Base-by-base conservation (phyloP, 345 rosid species). In the Linum trigynum region DNA sequence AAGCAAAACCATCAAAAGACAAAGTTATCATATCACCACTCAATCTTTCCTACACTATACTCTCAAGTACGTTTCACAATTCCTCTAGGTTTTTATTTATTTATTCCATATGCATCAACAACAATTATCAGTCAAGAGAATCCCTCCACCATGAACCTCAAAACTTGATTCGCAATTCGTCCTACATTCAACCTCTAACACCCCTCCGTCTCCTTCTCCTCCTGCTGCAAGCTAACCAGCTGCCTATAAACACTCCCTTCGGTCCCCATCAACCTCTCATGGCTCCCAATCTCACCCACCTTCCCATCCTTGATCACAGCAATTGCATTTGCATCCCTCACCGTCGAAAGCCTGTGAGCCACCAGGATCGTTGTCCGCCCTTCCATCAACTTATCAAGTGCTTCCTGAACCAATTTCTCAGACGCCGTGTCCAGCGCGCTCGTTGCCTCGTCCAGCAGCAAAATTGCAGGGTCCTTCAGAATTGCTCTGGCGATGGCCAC, bases 401-500 rank as follows among this genome's bases (percentile, higher is more conserved):
- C 95, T 57, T 84, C 91, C 67, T 87, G 89, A 45, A 92, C 95
- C 55, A 76, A 43, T 60, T 81, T 89, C 83, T 92, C 96, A 1
- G 95, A 84, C 35, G 60, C 76, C 0, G 84, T 71, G 65, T 89
- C 98, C 71, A 92, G 66, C 48, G 98, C 89, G 70, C 96, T 89
- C 9, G 95, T 89, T 1, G 96, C 92, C 72, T 92, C 96, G 64
- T 89, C 98, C 35, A 92, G 74, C 1, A 92, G 88, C 55, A 92
- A 86, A 70, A 87, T 82, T 0, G 84, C 78, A 48, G 96, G 92
- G 73, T 92, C 76, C 41, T 82, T 92, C 7, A 86, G 67, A 35
- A 92, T 82, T 7, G 96, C 96, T 70, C 96, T 77, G 0, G 95
- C 95, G 5, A 89, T 89, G 7, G 95, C 95, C 55, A 88, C 89